phyloP scores from a whole-genome alignment of 805 yeast species.

The Ascoidea rubescens region DNA sequence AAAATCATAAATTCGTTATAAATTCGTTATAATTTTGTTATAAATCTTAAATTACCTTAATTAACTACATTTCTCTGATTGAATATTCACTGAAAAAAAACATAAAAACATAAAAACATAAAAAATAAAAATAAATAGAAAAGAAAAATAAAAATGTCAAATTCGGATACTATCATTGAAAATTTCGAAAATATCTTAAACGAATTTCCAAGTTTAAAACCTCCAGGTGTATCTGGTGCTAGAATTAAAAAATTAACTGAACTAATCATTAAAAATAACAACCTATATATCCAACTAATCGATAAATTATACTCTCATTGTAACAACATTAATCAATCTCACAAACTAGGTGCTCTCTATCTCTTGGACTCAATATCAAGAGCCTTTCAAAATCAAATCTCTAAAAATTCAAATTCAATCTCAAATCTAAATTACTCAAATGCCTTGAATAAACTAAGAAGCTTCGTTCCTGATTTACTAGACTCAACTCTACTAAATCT shows the following conservation, averaged over 20 bases:
- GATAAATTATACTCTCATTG: conserved; percentile 50
- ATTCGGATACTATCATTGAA: conserved; percentile 10
- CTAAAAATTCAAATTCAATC: conserved; percentile 34
- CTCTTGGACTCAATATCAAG: conserved; percentile 88
- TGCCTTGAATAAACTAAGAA: conserved; percentile 3
- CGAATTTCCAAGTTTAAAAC: conserved; percentile 38
- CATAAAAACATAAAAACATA: too few species aligned
- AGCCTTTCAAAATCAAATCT: conserved; percentile 63
- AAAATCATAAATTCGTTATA: too few species aligned
- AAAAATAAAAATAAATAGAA: too few species aligned
- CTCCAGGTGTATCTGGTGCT: conserved; percentile 93
- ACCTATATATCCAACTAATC: conserved; percentile 24
- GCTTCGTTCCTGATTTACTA: conserved; percentile 4
- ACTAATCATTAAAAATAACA: conserved; percentile 57
- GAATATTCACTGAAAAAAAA: too few species aligned
- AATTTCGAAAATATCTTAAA: conserved; percentile 26
- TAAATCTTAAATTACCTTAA: too few species aligned
- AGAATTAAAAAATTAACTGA: conserved; percentile 81
- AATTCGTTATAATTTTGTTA: too few species aligned
- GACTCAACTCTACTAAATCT: conserved; percentile 3
- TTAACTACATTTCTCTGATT: too few species aligned
- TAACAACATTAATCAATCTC: conserved; percentile 59
- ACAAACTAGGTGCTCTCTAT: conserved; percentile 83
- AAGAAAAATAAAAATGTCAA: background rate
- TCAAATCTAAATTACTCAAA: conserved; percentile 8